Evolutionary conservation across 2,329 filamentous ascomycete genomes (phyloP).

Genomic region (Fonsecaea erecta): DNA sequence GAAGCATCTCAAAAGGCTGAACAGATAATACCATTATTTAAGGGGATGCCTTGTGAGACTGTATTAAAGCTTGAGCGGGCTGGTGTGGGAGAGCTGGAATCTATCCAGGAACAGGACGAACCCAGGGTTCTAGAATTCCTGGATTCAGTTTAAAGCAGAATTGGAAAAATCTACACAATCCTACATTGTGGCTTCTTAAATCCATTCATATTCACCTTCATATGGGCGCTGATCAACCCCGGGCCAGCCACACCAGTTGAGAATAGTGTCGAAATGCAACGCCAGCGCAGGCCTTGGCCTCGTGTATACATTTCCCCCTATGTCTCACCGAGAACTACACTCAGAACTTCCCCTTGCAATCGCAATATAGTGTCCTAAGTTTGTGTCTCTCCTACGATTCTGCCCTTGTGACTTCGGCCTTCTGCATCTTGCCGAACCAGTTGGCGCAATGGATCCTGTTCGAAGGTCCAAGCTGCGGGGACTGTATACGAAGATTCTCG

Average conservation of each 20-base stretch:
- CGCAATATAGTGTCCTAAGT: background rate
- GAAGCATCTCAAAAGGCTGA: background rate
- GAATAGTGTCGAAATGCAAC: background rate
- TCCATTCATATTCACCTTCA: background rate
- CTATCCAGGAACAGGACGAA: background rate
- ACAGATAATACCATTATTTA: background rate
- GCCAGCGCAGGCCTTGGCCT: background rate
- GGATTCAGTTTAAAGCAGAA: background rate
- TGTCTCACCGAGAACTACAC: background rate
- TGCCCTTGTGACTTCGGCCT: background rate
- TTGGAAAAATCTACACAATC: background rate
- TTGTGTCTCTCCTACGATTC: background rate
- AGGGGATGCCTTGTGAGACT: background rate
- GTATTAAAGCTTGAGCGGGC: background rate
- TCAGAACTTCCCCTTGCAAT: background rate
- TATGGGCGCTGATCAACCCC: background rate
- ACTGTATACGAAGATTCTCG: background rate
- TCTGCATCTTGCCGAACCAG: background rate
- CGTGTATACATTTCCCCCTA: background rate
- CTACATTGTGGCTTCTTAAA: background rate
- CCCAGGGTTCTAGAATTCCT: background rate
- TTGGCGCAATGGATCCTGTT: background rate
- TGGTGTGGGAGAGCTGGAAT: background rate
- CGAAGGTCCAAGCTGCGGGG: background rate
- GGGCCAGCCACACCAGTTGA: background rate